A percentile compares a stretch with the other conserved stretches of the same genome.
Conservation (phyloP, 2,329 filamentous ascomycete genomes). For the Talaromyces piceae region DNA sequence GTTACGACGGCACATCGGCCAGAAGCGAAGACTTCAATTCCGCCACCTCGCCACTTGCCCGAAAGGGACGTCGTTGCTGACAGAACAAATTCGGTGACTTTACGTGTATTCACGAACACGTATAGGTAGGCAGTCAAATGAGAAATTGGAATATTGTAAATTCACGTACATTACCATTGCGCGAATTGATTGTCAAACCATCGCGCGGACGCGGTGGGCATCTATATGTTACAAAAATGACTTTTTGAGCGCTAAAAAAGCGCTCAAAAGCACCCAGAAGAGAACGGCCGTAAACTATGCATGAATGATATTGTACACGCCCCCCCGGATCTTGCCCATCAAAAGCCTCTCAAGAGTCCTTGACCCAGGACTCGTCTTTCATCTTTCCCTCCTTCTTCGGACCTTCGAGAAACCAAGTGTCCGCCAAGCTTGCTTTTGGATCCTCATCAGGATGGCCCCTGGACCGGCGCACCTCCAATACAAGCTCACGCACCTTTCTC, state of each 20-base stretch:
- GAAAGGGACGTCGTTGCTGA: neutral
- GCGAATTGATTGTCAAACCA: neutral
- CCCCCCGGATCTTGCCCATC: slow-evolving; percentile 7
- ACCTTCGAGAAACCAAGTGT: slow-evolving; percentile 66
- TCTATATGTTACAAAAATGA: neutral
- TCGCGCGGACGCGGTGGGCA: neutral
- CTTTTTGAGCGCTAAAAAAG: neutral
- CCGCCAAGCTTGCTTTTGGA: slow-evolving; percentile 64
- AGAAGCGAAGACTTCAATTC: neutral
- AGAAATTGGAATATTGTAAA: neutral
- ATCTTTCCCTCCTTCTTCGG: slow-evolving; percentile 48
- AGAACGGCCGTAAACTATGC: neutral
- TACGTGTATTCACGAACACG: neutral
- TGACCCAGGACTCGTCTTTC: slow-evolving; percentile 54
- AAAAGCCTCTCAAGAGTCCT: slow-evolving; percentile 41
- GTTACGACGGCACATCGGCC: neutral
- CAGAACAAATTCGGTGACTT: neutral
- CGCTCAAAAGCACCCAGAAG: too few species aligned
- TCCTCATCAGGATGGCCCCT: slow-evolving; percentile 75
- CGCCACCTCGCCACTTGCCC: slow-evolving; percentile 3
- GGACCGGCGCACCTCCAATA: slow-evolving; percentile 66
- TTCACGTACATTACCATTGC: neutral
- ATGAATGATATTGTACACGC: too few species aligned
- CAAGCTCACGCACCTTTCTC: slow-evolving; percentile 65
- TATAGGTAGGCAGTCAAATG: too few species aligned